Evolutionary conservation across 108 stramenopile species (phyloP).

Genomic region (Aureococcus anophagefferens): DNA sequence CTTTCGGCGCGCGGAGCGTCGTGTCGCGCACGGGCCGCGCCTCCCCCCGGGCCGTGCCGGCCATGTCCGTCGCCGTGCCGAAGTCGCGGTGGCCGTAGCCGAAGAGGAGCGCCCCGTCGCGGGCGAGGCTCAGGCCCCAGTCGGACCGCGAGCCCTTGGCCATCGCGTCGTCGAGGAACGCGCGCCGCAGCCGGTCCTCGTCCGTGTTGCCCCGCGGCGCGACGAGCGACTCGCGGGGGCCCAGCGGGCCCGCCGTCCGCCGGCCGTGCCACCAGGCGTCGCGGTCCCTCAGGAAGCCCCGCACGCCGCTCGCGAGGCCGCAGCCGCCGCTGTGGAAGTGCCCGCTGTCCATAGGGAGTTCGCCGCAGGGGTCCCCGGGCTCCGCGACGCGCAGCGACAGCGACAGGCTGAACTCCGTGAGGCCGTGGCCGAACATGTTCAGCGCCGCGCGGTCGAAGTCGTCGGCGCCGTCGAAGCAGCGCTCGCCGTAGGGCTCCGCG

Average conservation of each 20-base stretch:
- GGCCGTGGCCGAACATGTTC: too few relatives aligned
- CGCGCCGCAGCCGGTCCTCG: background rate
- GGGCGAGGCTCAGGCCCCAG: background rate
- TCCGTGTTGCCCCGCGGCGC: background rate
- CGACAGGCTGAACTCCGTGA: too few relatives aligned
- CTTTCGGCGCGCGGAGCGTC: background rate
- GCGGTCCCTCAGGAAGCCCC: background rate
- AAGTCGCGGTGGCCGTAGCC: background rate
- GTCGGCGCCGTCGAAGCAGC: too few relatives aligned
- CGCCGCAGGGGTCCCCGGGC: too few relatives aligned
- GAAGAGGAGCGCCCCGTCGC: background rate
- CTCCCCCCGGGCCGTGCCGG: background rate
- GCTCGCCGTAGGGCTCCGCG: too few relatives aligned
- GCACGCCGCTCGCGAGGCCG: background rate
- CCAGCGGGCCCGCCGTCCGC: background rate
- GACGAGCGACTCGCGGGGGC: background rate
- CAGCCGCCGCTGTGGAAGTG: background rate
- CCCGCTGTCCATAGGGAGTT: background rate
- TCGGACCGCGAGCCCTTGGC: background rate
- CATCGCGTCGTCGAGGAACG: background rate
- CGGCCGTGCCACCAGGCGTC: background rate
- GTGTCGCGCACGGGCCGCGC: background rate
- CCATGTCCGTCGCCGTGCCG: background rate
- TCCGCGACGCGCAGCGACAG: too few relatives aligned
- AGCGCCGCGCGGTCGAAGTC: too few relatives aligned